Conservation (phyloP, 371 early-diverging fungal genomes). For the Mycotypha africana region DNA sequence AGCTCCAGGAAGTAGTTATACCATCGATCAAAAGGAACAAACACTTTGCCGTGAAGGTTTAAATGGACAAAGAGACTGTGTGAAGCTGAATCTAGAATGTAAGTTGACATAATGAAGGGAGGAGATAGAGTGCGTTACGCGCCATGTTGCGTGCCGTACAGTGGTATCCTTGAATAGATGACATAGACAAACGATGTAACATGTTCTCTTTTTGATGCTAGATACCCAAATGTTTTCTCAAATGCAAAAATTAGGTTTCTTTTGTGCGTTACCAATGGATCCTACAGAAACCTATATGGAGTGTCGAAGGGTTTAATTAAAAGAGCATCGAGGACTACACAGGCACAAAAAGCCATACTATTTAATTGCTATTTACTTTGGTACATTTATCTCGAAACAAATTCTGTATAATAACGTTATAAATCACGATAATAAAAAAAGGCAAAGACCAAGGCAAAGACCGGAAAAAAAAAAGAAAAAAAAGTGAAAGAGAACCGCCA, state of each 20-base stretch:
- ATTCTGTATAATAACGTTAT: too few relatives aligned
- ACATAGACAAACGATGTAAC: too few relatives aligned
- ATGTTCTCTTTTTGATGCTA: conserved; percentile 11
- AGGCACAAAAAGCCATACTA: background rate
- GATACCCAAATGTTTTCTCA: conserved; percentile 49
- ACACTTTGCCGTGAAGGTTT: conserved; percentile 30
- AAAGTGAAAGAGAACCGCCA: too few relatives aligned
- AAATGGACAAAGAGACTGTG: conserved; percentile 33
- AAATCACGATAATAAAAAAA: too few relatives aligned
- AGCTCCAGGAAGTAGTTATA: conserved; percentile 36
- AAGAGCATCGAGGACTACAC: background rate
- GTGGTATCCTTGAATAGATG: too few relatives aligned
- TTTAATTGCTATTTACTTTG: too few relatives aligned
- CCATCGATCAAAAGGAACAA: conserved; percentile 41
- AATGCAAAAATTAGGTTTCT: conserved; percentile 57
- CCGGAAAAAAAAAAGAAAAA: too few relatives aligned
- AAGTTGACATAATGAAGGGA: conserved; percentile 9
- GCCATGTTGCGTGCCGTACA: background rate
- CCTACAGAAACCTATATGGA: conserved; percentile 53
- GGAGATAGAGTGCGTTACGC: background rate
- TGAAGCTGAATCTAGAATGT: conserved; percentile 45
- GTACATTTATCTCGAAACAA: too few relatives aligned
- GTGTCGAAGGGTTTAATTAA: conserved; percentile 39
- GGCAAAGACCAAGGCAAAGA: too few relatives aligned
- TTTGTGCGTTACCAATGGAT: conserved; percentile 52